Conservation (phyloP, 2,329 filamentous ascomycete species). For the Paracamarosporium sp. region DNA sequence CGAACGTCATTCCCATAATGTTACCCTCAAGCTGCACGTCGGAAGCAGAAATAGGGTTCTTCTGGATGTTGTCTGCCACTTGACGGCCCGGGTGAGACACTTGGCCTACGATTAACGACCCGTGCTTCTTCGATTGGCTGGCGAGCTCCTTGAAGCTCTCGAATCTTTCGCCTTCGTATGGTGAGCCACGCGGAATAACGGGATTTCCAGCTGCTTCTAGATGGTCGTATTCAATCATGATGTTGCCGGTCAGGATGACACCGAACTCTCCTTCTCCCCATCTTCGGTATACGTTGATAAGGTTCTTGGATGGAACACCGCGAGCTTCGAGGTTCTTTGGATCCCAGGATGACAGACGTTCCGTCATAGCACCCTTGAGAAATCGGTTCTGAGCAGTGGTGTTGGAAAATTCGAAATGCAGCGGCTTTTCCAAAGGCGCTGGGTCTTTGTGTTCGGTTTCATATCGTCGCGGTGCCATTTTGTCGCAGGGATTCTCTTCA, state of each 20-base stretch:
- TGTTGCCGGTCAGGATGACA: conserved; percentile 68
- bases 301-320: conserved; percentile 61
- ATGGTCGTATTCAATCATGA: conserved; percentile 70
- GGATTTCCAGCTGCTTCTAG: conserved; percentile 62
- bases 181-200: conserved; percentile 63
- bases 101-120: conserved; percentile 65
- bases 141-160: conserved; percentile 66
- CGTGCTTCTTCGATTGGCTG: conserved; percentile 61
- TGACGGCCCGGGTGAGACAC: conserved; percentile 70
- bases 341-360: conserved; percentile 68
- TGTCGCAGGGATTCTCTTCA: neutral
- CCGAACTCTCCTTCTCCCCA: conserved; percentile 59
- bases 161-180: conserved; percentile 64
- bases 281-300: conserved; percentile 60
- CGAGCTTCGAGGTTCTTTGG: conserved; percentile 59
- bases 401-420: conserved; percentile 56
- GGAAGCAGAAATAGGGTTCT: conserved; percentile 59
- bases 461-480: conserved; percentile 50
- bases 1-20: conserved; percentile 57
- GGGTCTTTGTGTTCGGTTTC: conserved; percentile 49
- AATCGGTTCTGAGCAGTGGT: conserved; percentile 69
- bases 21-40: conserved; percentile 45
- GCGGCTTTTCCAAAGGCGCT: conserved; percentile 51
- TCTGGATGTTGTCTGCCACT: conserved; percentile 52
- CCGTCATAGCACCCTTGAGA: conserved; percentile 72